Evolutionary conservation across 2,329 filamentous ascomycete species (phyloP).

Genomic region (Paracoccidioides brasiliensis): DNA sequence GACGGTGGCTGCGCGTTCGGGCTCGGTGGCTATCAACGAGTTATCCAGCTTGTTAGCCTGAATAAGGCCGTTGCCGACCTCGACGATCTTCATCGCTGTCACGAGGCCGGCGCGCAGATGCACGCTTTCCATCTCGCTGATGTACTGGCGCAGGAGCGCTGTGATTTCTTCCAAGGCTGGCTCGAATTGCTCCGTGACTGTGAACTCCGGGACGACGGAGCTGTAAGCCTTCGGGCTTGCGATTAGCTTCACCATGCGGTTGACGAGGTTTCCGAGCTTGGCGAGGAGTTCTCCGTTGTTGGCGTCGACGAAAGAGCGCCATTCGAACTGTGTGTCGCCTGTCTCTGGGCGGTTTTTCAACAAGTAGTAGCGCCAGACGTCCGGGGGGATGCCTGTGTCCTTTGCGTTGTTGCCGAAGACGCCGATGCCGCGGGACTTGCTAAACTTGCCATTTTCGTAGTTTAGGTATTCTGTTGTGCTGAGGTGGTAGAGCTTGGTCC

Average conservation of each 20-base stretch:
- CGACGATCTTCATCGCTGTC: conserved; percentile 44
- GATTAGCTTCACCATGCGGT: conserved; percentile 33
- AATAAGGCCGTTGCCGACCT: conserved; percentile 46
- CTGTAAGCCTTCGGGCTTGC: conserved; percentile 58
- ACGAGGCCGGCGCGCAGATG: conserved; percentile 45
- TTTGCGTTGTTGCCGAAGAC: conserved; percentile 75
- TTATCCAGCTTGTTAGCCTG: conserved; percentile 52
- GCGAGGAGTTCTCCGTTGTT: conserved; percentile 69
- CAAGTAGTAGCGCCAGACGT: conserved; percentile 76
- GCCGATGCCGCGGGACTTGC: conserved; percentile 67
- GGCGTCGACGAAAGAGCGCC: conserved; percentile 58
- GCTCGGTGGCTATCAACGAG: conserved; percentile 45
- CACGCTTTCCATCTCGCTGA: conserved; percentile 45
- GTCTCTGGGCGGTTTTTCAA: conserved; percentile 66
- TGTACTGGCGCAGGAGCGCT: conserved; percentile 41
- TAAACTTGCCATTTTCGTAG: conserved; percentile 73
- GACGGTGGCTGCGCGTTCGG: conserved; percentile 46
- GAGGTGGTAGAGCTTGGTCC: conserved; percentile 71
- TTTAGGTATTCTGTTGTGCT: conserved; percentile 74
- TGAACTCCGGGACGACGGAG: conserved; percentile 47
- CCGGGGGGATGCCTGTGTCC: conserved; percentile 61
- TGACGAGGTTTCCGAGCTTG: conserved; percentile 54
- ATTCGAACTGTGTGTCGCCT: conserved; percentile 69
- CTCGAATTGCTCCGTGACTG: conserved; percentile 29
- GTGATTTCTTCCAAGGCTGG: conserved; percentile 37